These are phyloP conservation scores for Rubia tinctorum DNA, from an alignment of 305 asterid species.

Conservation along the genomic window DNA sequence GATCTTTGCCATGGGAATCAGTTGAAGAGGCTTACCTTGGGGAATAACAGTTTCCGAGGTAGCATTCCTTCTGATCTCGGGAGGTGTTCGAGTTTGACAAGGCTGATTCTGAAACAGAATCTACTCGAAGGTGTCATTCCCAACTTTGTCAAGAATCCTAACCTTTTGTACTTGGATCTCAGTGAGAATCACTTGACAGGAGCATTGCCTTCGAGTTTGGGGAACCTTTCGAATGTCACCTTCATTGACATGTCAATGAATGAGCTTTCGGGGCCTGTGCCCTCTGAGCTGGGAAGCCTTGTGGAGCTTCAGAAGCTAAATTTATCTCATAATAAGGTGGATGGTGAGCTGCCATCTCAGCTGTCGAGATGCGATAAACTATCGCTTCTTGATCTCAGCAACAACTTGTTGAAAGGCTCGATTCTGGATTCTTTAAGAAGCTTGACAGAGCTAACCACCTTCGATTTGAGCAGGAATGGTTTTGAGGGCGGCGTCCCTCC, in stretches of 20 bases:
- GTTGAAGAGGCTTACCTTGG: constrained; percentile 51
- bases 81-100: constrained; percentile 51
- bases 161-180: constrained; percentile 49
- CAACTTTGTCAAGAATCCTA: constrained; percentile 42
- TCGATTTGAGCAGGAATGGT: constrained; percentile 60
- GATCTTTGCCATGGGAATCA: constrained; percentile 63
- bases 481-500: constrained; percentile 58
- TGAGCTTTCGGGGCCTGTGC: constrained; percentile 51
- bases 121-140: constrained; percentile 64
- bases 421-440: constrained; percentile 50
- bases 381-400: constrained; percentile 51
- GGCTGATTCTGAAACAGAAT: constrained; percentile 66
- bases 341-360: constrained; percentile 45
- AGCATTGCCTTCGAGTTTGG: constrained; percentile 53
- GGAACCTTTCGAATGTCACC: constrained; percentile 41
- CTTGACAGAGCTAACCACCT: constrained; percentile 45
- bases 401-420: constrained; percentile 61
- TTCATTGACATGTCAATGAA: constrained; percentile 56
- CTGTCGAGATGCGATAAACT: constrained; percentile 51
- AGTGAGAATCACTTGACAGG: constrained; percentile 58
- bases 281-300: constrained; percentile 56
- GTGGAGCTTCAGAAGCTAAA: constrained; percentile 42
- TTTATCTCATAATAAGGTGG: constrained; percentile 60
- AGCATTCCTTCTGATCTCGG: constrained; percentile 60
- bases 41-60: constrained; percentile 58